A percentile compares a stretch with the other conserved stretches of the same genome.
These are phyloP conservation scores for Phytophthora ramorum DNA, from an alignment of 352 stramenopile genomes.

Conservation along the genomic window DNA sequence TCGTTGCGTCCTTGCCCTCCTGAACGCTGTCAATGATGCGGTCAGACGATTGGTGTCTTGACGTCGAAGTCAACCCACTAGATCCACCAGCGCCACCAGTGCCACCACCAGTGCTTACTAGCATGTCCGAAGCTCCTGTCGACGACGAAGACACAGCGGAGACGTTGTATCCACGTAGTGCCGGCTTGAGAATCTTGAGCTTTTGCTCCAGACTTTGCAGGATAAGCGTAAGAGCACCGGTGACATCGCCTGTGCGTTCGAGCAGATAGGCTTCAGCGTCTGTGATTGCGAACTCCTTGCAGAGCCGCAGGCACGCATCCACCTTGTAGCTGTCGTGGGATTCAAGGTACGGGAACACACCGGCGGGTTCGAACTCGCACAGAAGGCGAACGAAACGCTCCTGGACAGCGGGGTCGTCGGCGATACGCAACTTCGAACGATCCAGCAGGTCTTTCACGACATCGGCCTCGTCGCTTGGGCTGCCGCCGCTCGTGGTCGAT, in stretches of 20 bases:
- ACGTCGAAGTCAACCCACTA: slow-evolving; percentile 16
- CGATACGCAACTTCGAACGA: slow-evolving; percentile 81
- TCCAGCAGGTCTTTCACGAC: slow-evolving; percentile 84
- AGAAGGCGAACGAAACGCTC: slow-evolving; percentile 84
- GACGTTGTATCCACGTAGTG: slow-evolving; percentile 79
- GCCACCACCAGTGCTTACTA: slow-evolving; percentile 31
- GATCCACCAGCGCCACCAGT: slow-evolving; percentile 10
- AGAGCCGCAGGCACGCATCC: slow-evolving; percentile 83
- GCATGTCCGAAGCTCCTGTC: slow-evolving; percentile 38
- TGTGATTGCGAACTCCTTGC: slow-evolving; percentile 86
- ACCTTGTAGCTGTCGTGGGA: slow-evolving; percentile 91
- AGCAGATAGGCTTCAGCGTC: slow-evolving; percentile 93
- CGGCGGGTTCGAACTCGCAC: slow-evolving; percentile 79
- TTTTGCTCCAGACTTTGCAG: slow-evolving; percentile 93
- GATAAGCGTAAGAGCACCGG: slow-evolving; percentile 93
- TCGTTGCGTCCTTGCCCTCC: slow-evolving; percentile 84
- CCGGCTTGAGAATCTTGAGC: slow-evolving; percentile 91
- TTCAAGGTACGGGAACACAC: slow-evolving; percentile 84
- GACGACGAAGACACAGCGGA: slow-evolving; percentile 46
- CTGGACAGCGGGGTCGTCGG: slow-evolving; percentile 82
- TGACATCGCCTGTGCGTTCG: slow-evolving; percentile 94
- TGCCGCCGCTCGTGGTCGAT: slow-evolving; percentile 49
- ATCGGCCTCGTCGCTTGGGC: slow-evolving; percentile 72
- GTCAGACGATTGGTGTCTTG: slow-evolving; percentile 68
- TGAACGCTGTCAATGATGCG: slow-evolving; percentile 85